phyloP scores from a whole-genome alignment of 2,329 filamentous ascomycete genomes.

The Grosmannia huntii region DNA sequence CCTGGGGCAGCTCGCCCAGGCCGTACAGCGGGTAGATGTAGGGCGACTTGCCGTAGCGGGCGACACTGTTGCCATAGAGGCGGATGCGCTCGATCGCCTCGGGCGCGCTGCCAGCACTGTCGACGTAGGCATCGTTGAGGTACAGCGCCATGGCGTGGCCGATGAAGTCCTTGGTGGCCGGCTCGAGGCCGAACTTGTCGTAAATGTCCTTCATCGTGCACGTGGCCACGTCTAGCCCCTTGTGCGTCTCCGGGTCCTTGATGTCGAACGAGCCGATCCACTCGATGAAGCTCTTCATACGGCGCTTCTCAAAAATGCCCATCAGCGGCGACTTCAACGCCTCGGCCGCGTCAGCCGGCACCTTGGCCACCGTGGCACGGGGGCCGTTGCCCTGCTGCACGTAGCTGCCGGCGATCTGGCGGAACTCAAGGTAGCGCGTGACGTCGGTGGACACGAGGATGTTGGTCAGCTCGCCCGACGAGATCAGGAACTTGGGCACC shows the following conservation, averaged over 20 bases:
- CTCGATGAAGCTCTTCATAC: conserved; percentile 92
- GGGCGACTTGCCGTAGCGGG: conserved; percentile 92
- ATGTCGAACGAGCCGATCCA: conserved; percentile 82
- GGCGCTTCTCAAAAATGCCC: conserved; percentile 94
- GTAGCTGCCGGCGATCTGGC: conserved; percentile 89
- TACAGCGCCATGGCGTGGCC: conserved; percentile 98
- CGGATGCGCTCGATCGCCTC: conserved; percentile 86
- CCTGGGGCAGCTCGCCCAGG: conserved; percentile 90
- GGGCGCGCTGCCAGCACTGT: conserved; percentile 56
- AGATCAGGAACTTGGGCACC: conserved; percentile 97
- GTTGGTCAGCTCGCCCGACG: conserved; percentile 95
- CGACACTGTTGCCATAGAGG: conserved; percentile 95
- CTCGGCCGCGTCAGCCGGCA: conserved; percentile 84
- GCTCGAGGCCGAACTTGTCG: conserved; percentile 91
- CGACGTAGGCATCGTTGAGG: conserved; percentile 79
- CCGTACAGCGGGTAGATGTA: conserved; percentile 99
- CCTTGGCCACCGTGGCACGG: conserved; percentile 90
- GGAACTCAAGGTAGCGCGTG: conserved; percentile 81
- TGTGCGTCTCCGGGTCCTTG: conserved; percentile 75
- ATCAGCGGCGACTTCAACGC: conserved; percentile 87
- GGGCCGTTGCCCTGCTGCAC: conserved; percentile 77
- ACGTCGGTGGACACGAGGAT: conserved; percentile 95
- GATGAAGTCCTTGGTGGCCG: conserved; percentile 84
- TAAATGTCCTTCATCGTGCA: conserved; percentile 98
- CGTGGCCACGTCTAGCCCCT: conserved; percentile 67